Conservation (phyloP, 257 asterid species). For the Fraxinus americana region DNA sequence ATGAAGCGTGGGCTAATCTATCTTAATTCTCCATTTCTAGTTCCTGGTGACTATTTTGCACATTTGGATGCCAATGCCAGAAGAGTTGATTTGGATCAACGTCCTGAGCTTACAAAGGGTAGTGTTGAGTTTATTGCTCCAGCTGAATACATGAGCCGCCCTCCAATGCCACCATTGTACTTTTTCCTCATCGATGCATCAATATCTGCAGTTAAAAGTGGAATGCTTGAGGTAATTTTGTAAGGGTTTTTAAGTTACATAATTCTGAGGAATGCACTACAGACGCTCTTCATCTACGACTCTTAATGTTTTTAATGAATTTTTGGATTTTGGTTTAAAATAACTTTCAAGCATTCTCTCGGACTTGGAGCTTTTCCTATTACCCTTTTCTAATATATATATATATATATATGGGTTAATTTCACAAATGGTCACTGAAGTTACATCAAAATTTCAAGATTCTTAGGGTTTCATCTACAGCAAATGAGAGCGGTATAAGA, state of each 20-base stretch:
- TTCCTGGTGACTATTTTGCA: conserved; percentile 85
- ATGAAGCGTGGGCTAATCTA: conserved; percentile 32
- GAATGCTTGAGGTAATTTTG: conserved; percentile 81
- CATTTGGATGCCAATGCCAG: conserved; percentile 76
- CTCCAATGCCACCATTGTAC: conserved; percentile 85
- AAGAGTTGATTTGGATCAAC: conserved; percentile 79
- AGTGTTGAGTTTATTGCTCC: conserved; percentile 85
- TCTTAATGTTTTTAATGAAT: background rate
- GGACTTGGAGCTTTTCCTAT: background rate
- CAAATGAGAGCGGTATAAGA: too few species aligned
- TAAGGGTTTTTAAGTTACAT: conserved; percentile 4
- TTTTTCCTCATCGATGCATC: conserved; percentile 89
- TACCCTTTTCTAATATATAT: background rate
- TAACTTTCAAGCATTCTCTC: background rate
- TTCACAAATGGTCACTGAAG: too few species aligned
- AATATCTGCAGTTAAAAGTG: conserved; percentile 77
- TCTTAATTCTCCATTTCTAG: conserved; percentile 48
- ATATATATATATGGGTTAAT: too few species aligned
- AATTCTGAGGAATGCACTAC: conserved; percentile 16
- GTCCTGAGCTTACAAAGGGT: conserved; percentile 86
- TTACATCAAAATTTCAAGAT: too few species aligned
- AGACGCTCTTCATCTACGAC: background rate
- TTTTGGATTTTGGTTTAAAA: background rate
- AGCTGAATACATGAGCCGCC: conserved; percentile 86
- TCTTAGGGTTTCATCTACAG: too few species aligned